Evolutionary conservation across 2,329 filamentous ascomycete species (phyloP).

Genomic region (Helicocarpus griseus): DNA sequence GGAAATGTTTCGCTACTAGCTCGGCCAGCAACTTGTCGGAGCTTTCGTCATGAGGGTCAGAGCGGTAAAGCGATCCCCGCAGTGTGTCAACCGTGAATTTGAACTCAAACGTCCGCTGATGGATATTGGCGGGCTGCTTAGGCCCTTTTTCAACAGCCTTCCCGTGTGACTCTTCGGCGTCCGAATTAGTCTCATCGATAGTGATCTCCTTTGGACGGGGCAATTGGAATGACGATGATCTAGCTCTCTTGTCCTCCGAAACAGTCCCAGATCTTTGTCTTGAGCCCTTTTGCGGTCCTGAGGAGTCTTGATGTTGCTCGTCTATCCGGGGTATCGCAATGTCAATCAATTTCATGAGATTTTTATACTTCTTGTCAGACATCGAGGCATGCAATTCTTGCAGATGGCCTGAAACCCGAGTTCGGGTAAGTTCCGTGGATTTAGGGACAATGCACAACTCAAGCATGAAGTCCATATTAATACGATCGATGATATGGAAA

Average conservation of each 20-base stretch:
- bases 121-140: conserved; percentile 55
- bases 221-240: conserved; percentile 65
- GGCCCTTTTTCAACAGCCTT: conserved; percentile 20
- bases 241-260: conserved; percentile 35
- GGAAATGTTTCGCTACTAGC: conserved; percentile 79
- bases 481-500: conserved; percentile 87
- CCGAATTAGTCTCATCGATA: conserved; percentile 54
- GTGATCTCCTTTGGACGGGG: conserved; percentile 63
- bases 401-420: conserved; percentile 82
- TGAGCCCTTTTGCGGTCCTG: conserved; percentile 25
- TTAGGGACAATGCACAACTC: conserved; percentile 96
- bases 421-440: conserved; percentile 81
- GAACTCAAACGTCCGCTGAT: conserved; percentile 90
- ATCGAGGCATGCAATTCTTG: conserved; percentile 85
- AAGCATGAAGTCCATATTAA: conserved; percentile 95
- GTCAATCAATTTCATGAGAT: conserved; percentile 89
- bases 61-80: conserved; percentile 82
- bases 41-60: conserved; percentile 66
- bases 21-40: conserved; percentile 80
- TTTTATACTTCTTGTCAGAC: conserved; percentile 95
- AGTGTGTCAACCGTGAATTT: conserved; percentile 93
- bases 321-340: conserved; percentile 84
- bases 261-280: conserved; percentile 28
- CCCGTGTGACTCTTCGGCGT: conserved; percentile 47
- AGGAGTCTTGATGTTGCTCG: conserved; percentile 30